Evolutionary conservation across 2,329 filamentous ascomycete genomes (phyloP).

Genomic region (Fusarium gaditjirri): DNA sequence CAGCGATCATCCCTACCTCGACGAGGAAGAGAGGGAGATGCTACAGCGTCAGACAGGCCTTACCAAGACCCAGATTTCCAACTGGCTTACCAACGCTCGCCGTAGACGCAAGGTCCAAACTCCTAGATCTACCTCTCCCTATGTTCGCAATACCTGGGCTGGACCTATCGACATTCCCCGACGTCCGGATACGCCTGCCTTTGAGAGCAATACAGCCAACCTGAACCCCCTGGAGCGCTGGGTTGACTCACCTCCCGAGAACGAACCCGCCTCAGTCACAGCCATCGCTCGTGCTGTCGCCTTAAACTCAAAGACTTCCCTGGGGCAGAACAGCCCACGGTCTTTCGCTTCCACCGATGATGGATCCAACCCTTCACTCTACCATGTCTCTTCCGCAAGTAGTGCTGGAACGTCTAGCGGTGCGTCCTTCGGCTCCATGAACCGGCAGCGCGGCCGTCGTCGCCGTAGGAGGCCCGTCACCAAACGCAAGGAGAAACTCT

Average conservation of each 20-base stretch:
- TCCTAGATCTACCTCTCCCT: background rate
- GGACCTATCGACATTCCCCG: background rate
- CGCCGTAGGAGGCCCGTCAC: background rate
- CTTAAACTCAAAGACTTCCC: accelerated
- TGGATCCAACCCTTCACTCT: background rate
- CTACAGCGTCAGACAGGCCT: background rate
- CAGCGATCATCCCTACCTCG: background rate
- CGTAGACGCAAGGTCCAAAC: background rate
- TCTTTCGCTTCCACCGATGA: background rate
- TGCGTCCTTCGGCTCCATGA: accelerated
- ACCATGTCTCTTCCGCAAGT: accelerated
- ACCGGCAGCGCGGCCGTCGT: background rate
- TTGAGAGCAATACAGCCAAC: background rate
- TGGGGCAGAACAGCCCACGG: accelerated
- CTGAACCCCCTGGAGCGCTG: background rate
- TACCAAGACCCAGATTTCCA: background rate
- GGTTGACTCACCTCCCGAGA: background rate
- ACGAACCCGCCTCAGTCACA: background rate
- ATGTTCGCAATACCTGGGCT: background rate
- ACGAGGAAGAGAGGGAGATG: background rate
- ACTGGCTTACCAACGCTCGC: background rate
- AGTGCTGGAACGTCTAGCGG: background rate
- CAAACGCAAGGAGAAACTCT: background rate
- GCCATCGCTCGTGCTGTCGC: background rate
- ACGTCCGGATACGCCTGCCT: accelerated